These are phyloP conservation scores for Naumovozyma castellii DNA, from an alignment of 805 yeast genomes.

Conservation along the genomic window DNA sequence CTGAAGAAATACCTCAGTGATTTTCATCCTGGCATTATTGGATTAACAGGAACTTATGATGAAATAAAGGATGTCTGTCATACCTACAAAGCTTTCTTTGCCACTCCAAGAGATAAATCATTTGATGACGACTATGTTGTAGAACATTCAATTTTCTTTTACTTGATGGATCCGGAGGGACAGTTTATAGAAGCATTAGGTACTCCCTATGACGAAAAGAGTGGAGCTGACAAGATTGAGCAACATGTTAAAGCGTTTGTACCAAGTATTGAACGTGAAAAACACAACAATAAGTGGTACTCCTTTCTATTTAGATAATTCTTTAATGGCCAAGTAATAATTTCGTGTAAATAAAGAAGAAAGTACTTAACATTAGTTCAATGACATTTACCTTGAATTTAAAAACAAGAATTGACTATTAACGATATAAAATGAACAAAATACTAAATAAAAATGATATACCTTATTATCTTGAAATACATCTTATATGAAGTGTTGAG, in stretches of 20 bases:
- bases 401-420: not conserved
- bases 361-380: no score
- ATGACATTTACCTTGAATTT: no score
- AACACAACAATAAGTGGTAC: slow-evolving; percentile 51
- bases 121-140: slow-evolving; percentile 94
- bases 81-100: slow-evolving; percentile 87
- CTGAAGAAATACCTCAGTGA: slow-evolving; percentile 72
- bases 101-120: slow-evolving; percentile 85
- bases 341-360: no score
- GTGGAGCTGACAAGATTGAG: slow-evolving; percentile 67
- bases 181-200: slow-evolving; percentile 91
- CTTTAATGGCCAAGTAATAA: not conserved
- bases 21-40: slow-evolving; percentile 81
- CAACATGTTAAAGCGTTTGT: slow-evolving; percentile 69
- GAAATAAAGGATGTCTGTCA: slow-evolving; percentile 77
- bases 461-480: not conserved
- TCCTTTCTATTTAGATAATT: slow-evolving; percentile 26
- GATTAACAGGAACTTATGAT: slow-evolving; percentile 86
- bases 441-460: no score
- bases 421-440: no score
- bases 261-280: slow-evolving; percentile 63
- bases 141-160: slow-evolving; percentile 93
- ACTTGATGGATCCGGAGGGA: slow-evolving; percentile 95
- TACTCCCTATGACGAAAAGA: slow-evolving; percentile 70
- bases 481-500: not conserved